A percentile compares a stretch with the other conserved stretches of the same genome.
phyloP scores from a whole-genome alignment of 2,329 filamentous ascomycete species.

The Elsinoe fawcettii region DNA sequence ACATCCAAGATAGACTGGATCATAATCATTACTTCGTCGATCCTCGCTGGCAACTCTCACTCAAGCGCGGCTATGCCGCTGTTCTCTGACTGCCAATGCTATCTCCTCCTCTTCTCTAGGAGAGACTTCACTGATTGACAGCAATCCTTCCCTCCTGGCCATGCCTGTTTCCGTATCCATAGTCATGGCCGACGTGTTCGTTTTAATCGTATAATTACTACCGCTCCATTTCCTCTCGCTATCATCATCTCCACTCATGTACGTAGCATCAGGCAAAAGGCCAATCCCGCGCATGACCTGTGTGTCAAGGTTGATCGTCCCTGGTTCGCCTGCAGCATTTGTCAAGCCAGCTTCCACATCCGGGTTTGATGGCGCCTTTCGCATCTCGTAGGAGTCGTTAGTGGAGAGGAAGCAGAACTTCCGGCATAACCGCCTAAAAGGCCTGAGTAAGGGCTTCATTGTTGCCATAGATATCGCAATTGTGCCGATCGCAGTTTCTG shows the following conservation, averaged over 20 bases:
- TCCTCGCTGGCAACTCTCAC: neutral
- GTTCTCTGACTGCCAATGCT: neutral
- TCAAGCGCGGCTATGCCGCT: neutral
- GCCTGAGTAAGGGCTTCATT: constrained; percentile 1
- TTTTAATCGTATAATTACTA: neutral
- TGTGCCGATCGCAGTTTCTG: neutral
- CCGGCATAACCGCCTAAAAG: neutral
- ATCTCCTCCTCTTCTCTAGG: neutral
- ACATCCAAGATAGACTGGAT: too few species aligned
- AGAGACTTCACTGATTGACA: neutral
- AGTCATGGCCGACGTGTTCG: neutral
- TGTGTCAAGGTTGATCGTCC: neutral
- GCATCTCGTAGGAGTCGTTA: neutral
- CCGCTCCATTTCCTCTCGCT: neutral
- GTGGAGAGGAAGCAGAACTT: neutral
- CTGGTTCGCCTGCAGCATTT: neutral
- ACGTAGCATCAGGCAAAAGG: neutral
- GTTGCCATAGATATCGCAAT: constrained; percentile 5
- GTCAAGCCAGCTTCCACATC: neutral
- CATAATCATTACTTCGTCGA: neutral
- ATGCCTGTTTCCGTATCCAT: neutral
- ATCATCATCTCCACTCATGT: neutral
- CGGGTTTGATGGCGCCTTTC: neutral
- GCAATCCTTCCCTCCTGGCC: neutral
- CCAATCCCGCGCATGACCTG: constrained; percentile 4